Evolutionary conservation across 1,284 basidiomycete species (phyloP), one percentile per base, ranked within the genome.

Genomic region (Leccinum griseonigrum): DNA sequence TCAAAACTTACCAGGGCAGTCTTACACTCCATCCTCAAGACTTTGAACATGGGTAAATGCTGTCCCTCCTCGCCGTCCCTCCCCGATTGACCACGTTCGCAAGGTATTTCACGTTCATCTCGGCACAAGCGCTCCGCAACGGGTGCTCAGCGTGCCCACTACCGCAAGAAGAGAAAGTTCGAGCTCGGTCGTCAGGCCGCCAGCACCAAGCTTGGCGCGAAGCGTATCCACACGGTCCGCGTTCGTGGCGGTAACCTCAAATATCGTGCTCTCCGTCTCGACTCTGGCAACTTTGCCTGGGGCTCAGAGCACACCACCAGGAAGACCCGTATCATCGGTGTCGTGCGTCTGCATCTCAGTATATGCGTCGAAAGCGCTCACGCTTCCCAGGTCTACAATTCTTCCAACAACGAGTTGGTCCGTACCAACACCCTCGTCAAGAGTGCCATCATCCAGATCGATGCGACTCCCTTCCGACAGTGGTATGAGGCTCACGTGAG

Each of bases 101-200:
- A 69, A 93, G 93, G 94, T 93, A 97, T 97, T 78, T 91, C 95
- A 74, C 90, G 95, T 73, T 86, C 94, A 69, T 95, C 94, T 72
- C 86, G 95, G 77, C 94, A 97, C 87, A 97, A 97, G 82, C 92
- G 95, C 77, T 92, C 94, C 70, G 90, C 86, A 71, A 90, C 93
- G 57, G 95, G 95, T 76, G 95, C 94, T 67, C 93, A 96, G 79
- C 91, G 94, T 75, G 91, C 95, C 69, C 90, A 94, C 83, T 95
- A 95, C 84, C 92, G 95, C 84, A 97, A 97, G 86, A 97, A 97
- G 91, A 88, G 95, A 90, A 97, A 97, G 83, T 97, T 97, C 81
- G 95, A 97, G 85, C 90, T 97, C 76, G 95, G 94, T 76, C 94
- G 95, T 77, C 95, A 97, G 78, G 83, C 95, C 63, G 96, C 95